Conservation (phyloP, 495 filamentous ascomycete species). For the Hypoxylon lenormandii region DNA sequence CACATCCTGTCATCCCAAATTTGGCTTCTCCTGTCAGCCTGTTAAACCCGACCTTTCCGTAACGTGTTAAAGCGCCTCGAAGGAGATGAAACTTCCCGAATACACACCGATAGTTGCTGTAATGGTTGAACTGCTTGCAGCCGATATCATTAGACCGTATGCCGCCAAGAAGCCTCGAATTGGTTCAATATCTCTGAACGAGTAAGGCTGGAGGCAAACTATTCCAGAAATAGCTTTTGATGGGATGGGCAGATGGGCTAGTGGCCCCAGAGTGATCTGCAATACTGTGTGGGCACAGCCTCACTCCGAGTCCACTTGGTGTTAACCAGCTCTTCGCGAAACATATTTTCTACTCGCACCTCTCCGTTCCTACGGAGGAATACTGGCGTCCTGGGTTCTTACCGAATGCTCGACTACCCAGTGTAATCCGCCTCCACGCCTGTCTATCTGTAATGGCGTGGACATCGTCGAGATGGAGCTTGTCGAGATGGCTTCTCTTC, state of each 20-base stretch:
- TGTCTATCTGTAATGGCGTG: constrained; percentile 45
- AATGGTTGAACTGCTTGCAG: not conserved
- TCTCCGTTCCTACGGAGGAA: constrained; percentile 16
- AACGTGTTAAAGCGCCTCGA: not conserved
- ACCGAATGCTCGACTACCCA: constrained; percentile 13
- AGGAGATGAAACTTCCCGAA: not conserved
- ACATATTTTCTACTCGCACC: constrained; percentile 26
- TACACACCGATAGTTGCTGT: too few species aligned
- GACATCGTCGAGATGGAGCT: constrained; percentile 33
- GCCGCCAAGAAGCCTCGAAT: constrained; percentile 15
- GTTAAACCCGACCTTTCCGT: constrained; percentile 10
- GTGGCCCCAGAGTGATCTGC: constrained; percentile 18
- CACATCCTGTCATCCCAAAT: constrained; percentile 15
- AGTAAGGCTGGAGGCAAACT: constrained; percentile 26
- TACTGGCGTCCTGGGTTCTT: constrained; percentile 23
- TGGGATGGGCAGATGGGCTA: too few species aligned
- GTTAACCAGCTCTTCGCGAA: constrained; percentile 15
- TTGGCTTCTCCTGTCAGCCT: constrained; percentile 17
- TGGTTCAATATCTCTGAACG: not conserved
- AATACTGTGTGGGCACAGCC: constrained; percentile 42
- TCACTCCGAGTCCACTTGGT: constrained; percentile 24
- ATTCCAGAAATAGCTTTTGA: constrained; percentile 36
- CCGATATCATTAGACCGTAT: constrained; percentile 1
- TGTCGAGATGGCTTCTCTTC: constrained; percentile 52
- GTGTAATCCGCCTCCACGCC: constrained; percentile 7